Base-by-base conservation (phyloP, 129 eudicot genomes). In the Arctium minus region DNA sequence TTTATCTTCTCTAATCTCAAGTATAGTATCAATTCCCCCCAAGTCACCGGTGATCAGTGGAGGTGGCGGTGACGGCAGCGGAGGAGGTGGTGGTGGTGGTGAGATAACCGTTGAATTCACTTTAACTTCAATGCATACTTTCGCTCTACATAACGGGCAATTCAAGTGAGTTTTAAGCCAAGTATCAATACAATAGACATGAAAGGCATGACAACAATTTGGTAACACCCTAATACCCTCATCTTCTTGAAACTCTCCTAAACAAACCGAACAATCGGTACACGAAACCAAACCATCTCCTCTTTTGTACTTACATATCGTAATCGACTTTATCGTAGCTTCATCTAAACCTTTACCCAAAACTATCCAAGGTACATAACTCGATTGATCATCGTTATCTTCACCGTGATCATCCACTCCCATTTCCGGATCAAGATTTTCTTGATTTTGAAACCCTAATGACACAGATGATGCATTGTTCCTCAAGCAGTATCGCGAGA, bases 91-190 rank as follows among this genome's bases (percentile, higher is more conserved):
- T 1, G 85, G 80, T 64, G 83, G 74, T 1, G 85, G 78, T 9
- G 76, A 65, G 32, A 17, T 70, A 2, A 30, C 38, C 17, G 83
- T 65, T 31, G 74, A 13, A 70, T 22, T 22, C 27, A 35, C 15
- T 62, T 78, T 85, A 53, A 76, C 65, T 32, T 79, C 83, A 36
- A 15, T 83, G 22, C 84, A 33, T 5, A 92, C 83, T 80, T 87
- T 89, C 8, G 94, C 90, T 56, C 97, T 89, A 73, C 97, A 93
- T 37, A 93, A 84, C 10, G 97, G 97, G 84, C 97, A 93, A 81
- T 86, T 91, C 22, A 88, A 84, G 77, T 93, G 97, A 32, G 90
- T 89, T 73, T 81, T 87, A 48, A 93, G 93, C 97, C 97, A 93
- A 12, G 90, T 86, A 70, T 93, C 97, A 73, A 93, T 91, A 83